A percentile compares a stretch with the other conserved stretches of the same genome.
phyloP scores from a whole-genome alignment of 1,139 yeast genomes.

The Petasospora rhodanensis region DNA sequence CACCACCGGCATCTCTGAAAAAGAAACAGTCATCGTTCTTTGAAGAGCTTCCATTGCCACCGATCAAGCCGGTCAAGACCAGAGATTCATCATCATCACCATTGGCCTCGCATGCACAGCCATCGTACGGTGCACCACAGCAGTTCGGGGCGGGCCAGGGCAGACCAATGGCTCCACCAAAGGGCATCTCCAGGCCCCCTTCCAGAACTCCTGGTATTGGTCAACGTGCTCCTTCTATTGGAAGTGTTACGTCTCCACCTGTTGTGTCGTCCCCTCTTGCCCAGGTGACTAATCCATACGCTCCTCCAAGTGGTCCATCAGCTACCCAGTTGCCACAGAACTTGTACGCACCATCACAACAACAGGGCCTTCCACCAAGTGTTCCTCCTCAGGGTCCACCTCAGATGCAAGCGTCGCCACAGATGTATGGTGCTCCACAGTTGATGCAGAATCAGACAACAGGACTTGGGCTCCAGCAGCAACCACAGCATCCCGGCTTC shows the following conservation, averaged over 20 bases:
- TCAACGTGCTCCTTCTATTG: conserved; percentile 3
- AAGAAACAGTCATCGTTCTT: conserved; percentile 42
- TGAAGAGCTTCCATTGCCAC: conserved; percentile 46
- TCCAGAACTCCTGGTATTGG: conserved; percentile 2
- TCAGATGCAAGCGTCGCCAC: neutral
- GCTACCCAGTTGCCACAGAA: no score
- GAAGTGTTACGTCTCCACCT: conserved; percentile 4
- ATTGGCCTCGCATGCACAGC: no score
- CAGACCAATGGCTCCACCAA: conserved; percentile 5
- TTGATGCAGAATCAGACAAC: no score
- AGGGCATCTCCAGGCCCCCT: conserved; percentile 6
- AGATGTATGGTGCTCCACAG: neutral
- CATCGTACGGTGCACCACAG: no score
- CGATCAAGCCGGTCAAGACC: conserved; percentile 19
- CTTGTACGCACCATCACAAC: conserved; percentile 1
- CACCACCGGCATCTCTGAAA: conserved; percentile 10
- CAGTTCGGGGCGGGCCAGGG: neutral
- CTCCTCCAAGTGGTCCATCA: no score
- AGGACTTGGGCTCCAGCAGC: conserved; percentile 2
- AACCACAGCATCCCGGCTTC: conserved; percentile 2
- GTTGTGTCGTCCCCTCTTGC: conserved; percentile 1
- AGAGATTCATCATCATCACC: conserved; percentile 5
- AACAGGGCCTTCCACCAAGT: neutral
- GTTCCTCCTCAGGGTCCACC: neutral
- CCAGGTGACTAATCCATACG: conserved; percentile 1